phyloP scores from a whole-genome alignment of 306 rosid genomes.

The Cicer cuneatum region DNA sequence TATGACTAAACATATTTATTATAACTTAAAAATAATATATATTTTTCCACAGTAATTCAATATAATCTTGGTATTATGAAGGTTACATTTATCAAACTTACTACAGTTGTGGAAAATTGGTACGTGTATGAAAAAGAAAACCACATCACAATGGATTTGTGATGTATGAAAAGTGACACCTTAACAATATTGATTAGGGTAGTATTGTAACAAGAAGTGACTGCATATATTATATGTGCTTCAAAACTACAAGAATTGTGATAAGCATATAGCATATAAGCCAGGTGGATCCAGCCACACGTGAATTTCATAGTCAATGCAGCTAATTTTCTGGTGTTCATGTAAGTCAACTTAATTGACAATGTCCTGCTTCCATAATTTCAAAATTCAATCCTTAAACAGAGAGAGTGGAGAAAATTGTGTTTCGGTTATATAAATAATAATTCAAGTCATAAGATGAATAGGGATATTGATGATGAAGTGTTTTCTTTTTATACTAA shows the following conservation, averaged over 20 bases:
- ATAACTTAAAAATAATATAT: neutral
- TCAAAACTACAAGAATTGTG: slow-evolving; percentile 11
- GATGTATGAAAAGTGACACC: slow-evolving; percentile 39
- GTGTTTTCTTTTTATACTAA: neutral
- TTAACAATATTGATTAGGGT: slow-evolving; percentile 35
- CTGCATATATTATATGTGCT: neutral
- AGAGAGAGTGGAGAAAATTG: slow-evolving; percentile 37
- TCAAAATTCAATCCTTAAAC: slow-evolving; percentile 45
- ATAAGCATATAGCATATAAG: neutral
- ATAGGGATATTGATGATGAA: slow-evolving; percentile 23
- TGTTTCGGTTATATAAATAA: neutral
- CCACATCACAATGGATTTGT: neutral
- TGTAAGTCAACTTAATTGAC: slow-evolving; percentile 55
- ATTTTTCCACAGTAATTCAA: neutral
- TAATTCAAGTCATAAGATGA: slow-evolving; percentile 37
- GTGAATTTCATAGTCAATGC: slow-evolving; percentile 55
- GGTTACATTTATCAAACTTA: slow-evolving; percentile 28
- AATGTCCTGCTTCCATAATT: slow-evolving; percentile 36
- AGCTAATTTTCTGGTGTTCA: slow-evolving; percentile 19
- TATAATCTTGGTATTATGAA: slow-evolving; percentile 9
- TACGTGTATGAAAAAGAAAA: neutral
- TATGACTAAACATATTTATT: no score
- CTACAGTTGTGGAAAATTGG: slow-evolving; percentile 11
- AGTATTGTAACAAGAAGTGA: slow-evolving; percentile 24
- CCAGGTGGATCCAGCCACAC: slow-evolving; percentile 50